Base-by-base conservation (phyloP, 805 yeast species). In the Starmera dryadoides region DNA sequence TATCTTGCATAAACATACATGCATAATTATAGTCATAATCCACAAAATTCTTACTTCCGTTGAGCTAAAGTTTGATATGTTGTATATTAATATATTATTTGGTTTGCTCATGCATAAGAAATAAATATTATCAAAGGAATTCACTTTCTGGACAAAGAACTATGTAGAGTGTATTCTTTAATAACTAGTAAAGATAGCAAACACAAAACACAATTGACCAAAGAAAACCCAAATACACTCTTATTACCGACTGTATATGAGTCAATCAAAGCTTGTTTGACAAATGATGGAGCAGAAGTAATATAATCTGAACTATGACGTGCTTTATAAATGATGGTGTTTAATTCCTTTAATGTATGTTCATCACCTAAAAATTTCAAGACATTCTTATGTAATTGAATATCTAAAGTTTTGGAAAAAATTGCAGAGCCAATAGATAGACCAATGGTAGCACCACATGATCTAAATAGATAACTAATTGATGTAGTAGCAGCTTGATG, bases 401-500 rank as follows among this genome's bases (percentile, higher is more conserved):
- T 33, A 18, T 56, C 50, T 23, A 81, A 60, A 3, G 68, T 53
- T 33, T 62, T 58, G 35, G 75, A 78, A 58, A 81, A 81, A 18
- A 81, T 67, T 4, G 84, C 79, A 4, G 82, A 75, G 0, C 81
- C 82, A 33, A 79, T 55, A 0, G 87, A 66, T 11, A 79, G 79
- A 38, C 85, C 86, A 20, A 78, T 56, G 0, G 84, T 77, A 1
- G 85, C 76, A 0, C 85, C 85, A 15, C 81, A 72, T 8, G 83
- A 71, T 56, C 85, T 68, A 53, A 79, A 79, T 1, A 82, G 73
- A 48, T 79, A 79, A 46, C 77, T 81, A 43, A 79, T 74, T 4
- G 85, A 75, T 0, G 85, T 79, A 1, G 81, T 76, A 21, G 82
- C 68, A 2, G 85, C 81, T 53, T 81, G 89, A 47, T 69, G 72